phyloP scores from a whole-genome alignment of 2,329 filamentous ascomycete species.

The Neofusicoccum umdonicola region DNA sequence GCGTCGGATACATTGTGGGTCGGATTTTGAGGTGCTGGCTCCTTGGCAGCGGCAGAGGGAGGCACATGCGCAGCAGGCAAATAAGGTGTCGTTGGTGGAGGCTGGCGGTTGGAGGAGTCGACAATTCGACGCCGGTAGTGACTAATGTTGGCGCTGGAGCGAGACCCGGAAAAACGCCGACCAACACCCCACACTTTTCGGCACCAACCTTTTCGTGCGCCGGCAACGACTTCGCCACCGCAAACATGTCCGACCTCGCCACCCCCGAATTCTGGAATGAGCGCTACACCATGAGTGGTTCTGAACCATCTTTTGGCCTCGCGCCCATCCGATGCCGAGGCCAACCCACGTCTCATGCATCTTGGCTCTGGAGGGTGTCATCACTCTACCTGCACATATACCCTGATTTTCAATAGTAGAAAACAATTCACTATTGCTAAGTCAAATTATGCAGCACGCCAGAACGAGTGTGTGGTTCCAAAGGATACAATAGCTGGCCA shows the following conservation, averaged over 20 bases:
- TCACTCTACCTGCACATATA: too few relatives aligned
- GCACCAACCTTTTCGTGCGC: neutral
- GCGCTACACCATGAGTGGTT: constrained; percentile 57
- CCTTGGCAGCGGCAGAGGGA: too few relatives aligned
- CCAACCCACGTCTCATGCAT: constrained; percentile 51
- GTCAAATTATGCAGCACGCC: too few relatives aligned
- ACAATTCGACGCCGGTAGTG: neutral
- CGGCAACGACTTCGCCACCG: neutral
- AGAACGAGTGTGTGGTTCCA: too few relatives aligned
- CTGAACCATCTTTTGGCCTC: constrained; percentile 46
- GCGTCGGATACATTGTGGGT: too few relatives aligned
- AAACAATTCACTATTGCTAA: too few relatives aligned
- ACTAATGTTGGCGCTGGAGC: neutral
- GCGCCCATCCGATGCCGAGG: constrained; percentile 27
- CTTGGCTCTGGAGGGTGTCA: constrained; percentile 50
- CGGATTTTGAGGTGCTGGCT: too few relatives aligned
- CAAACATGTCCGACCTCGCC: constrained; percentile 26
- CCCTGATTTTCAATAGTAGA: neutral
- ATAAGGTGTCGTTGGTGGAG: neutral
- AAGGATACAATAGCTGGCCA: too few relatives aligned
- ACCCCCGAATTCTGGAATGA: constrained; percentile 52
- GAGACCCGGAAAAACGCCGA: too few relatives aligned
- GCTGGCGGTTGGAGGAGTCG: neutral
- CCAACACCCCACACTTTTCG: neutral
- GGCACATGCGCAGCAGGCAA: too few relatives aligned